Evolutionary conservation across 192 early-diverging fungal species (phyloP).

Genomic region (Coemansia sp.): DNA sequence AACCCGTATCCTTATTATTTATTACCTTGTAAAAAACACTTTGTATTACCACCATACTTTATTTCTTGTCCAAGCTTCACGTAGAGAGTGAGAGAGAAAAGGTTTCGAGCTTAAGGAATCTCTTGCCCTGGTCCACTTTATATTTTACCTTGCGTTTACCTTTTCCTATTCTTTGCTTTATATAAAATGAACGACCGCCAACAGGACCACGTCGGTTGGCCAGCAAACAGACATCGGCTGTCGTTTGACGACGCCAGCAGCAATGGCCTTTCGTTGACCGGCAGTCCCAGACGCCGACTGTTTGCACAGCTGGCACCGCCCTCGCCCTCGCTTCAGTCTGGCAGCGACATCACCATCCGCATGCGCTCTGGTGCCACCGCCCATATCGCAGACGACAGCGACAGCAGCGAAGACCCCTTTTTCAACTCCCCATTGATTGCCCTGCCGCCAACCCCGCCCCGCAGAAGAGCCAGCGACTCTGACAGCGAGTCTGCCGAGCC

Average conservation of each 20-base stretch:
- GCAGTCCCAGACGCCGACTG: conserved; percentile 21
- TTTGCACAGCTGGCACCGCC: conserved; percentile 39
- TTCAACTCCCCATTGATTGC: conserved; percentile 16
- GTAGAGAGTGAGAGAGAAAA: not conserved
- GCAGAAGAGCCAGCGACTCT: conserved; percentile 14
- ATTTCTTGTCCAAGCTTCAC: not conserved
- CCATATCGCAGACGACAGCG: not conserved
- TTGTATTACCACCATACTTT: not conserved
- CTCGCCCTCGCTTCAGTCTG: conserved; percentile 1
- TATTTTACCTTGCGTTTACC: too few relatives aligned
- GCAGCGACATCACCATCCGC: not conserved
- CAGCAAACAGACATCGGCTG: conserved; percentile 17
- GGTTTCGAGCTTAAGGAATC: too few relatives aligned
- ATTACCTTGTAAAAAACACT: not conserved
- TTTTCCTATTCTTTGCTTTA: too few relatives aligned
- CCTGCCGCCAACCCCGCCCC: conserved; percentile 31
- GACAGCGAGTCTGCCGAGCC: conserved; percentile 3
- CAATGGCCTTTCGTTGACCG: not conserved
- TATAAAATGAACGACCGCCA: too few relatives aligned
- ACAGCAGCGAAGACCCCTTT: conserved; percentile 9
- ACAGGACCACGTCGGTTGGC: not conserved
- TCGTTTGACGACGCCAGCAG: conserved; percentile 15
- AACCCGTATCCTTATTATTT: not conserved
- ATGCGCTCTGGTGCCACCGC: too few relatives aligned
- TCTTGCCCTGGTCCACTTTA: too few relatives aligned